Base-by-base conservation (phyloP, 257 asterid genomes). In the Penstemon barbatus region DNA sequence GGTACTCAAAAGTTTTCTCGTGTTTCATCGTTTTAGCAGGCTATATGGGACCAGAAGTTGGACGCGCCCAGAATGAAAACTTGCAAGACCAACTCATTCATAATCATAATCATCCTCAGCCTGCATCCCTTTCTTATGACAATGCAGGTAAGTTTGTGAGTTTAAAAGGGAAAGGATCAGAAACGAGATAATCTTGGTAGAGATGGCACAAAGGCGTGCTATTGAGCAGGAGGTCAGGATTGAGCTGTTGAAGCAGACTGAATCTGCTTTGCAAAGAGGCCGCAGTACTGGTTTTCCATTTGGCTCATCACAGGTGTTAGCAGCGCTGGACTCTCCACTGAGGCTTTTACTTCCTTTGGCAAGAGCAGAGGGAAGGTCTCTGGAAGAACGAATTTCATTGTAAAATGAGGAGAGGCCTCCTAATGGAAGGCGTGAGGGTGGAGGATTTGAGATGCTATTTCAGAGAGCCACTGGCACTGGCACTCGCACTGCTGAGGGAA, bases 171-270 rank as follows among this genome's bases (percentile, higher is more conserved):
- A n/a, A n/a, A n/a, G n/a, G n/a, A n/a, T n/a, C n/a, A n/a, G n/a
- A n/a, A n/a, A n/a, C n/a, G n/a, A n/a, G n/a, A n/a, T n/a, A n/a
- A n/a, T n/a, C n/a, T n/a, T n/a, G n/a, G n/a, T n/a, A n/a, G n/a
- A n/a, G n/a, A n/a, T n/a, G n/a, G n/a, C n/a, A n/a, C n/a, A n/a
- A n/a, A n/a, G n/a, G n/a, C n/a, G n/a, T n/a, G n/a, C n/a, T n/a
- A n/a, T n/a, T n/a, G n/a, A n/a, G n/a, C n/a, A n/a, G n/a, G n/a
- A n/a, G n/a, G n/a, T 81, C 57, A 71, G 83, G 72, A 68, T 70
- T 65, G 86, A 83, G 57, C 49, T 73, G 51, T 69, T 62, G 74
- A 65, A 72, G 52, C 82, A 76, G 71, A 72, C 83, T 74, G 79
- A 74, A 54, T 38, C 78, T 52, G 79, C 83, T 6, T 18, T 56